A percentile compares a stretch with the other conserved stretches of the same genome.
phyloP scores from a whole-genome alignment of 1,284 basidiomycete genomes.

The Moniliella sp. region DNA sequence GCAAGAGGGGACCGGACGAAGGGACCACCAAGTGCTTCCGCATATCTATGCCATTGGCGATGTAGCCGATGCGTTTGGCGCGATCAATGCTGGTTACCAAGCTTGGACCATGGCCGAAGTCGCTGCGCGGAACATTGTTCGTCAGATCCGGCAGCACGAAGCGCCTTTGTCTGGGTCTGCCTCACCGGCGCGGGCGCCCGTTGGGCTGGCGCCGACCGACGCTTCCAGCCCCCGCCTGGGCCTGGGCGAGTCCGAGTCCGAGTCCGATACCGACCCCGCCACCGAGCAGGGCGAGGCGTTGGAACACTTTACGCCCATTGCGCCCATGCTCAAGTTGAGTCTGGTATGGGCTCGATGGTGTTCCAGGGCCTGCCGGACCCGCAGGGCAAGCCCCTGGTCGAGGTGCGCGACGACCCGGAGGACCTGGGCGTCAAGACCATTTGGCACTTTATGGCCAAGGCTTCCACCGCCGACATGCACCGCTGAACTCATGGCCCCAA shows the following conservation, averaged over 20 bases:
- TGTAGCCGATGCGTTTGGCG: slow-evolving; percentile 28
- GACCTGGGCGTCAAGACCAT: slow-evolving; percentile 25
- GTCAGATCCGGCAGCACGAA: slow-evolving; percentile 9
- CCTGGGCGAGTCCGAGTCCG: not conserved
- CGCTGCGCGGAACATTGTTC: slow-evolving; percentile 25
- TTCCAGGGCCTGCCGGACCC: slow-evolving; percentile 13
- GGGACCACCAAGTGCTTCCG: not conserved
- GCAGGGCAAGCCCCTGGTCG: slow-evolving; percentile 10
- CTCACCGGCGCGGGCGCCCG: not conserved
- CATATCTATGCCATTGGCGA: slow-evolving; percentile 32
- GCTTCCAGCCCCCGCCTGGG: not conserved
- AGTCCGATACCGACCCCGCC: not conserved
- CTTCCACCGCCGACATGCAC: slow-evolving; percentile 17
- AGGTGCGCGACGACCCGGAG: slow-evolving; percentile 16
- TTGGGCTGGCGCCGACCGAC: too few relatives aligned
- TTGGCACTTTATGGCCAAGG: slow-evolving; percentile 25
- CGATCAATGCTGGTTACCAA: slow-evolving; percentile 31
- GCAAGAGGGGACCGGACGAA: not conserved
- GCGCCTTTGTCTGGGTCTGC: not conserved
- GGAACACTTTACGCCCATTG: slow-evolving; percentile 14
- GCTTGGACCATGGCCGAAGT: slow-evolving; percentile 32
- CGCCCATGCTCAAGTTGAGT: slow-evolving; percentile 25
- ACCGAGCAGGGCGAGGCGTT: slow-evolving; percentile 2
- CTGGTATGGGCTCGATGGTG: slow-evolving; percentile 24
- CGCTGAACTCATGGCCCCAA: slow-evolving; percentile 5